Evolutionary conservation across 1,139 yeast species (phyloP).

Genomic region (Taphrina pruni): DNA sequence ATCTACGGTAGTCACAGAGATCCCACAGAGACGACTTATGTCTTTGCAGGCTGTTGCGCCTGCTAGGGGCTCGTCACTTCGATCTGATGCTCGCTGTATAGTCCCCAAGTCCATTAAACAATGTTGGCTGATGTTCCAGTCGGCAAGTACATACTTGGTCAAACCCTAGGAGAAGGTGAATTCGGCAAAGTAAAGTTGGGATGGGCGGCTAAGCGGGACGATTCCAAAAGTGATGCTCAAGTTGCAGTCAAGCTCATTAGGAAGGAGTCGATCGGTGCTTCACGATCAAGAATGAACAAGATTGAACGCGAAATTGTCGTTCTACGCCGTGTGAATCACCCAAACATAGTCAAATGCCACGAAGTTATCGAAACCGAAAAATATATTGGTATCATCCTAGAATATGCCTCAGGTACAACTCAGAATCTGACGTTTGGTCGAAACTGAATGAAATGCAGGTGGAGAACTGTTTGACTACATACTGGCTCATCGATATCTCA

Average conservation of each 20-base stretch:
- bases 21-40: slow-evolving; percentile 22
- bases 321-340: slow-evolving; percentile 76
- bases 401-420: slow-evolving; percentile 76
- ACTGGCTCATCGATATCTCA: slow-evolving; percentile 80
- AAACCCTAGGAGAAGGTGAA: slow-evolving; percentile 94
- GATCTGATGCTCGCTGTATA: slow-evolving; percentile 14
- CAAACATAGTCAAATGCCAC: slow-evolving; percentile 87
- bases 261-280: slow-evolving; percentile 76
- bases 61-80: slow-evolving; percentile 6
- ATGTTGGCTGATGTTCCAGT: slow-evolving; percentile 52
- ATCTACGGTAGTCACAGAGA: neutral
- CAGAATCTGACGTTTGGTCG: neutral
- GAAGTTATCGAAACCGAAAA: slow-evolving; percentile 94
- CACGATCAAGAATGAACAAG: slow-evolving; percentile 68
- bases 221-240: slow-evolving; percentile 53
- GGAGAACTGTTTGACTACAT: slow-evolving; percentile 96
- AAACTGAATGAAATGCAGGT: slow-evolving; percentile 50
- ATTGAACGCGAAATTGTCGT: slow-evolving; percentile 94
- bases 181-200: slow-evolving; percentile 98
- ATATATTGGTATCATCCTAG: slow-evolving; percentile 93
- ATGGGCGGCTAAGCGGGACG: slow-evolving; percentile 57
- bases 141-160: slow-evolving; percentile 86
- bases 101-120: slow-evolving; percentile 32
- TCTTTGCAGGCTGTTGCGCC: slow-evolving; percentile 25
- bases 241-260: slow-evolving; percentile 93